phyloP scores from a whole-genome alignment of 768 basidiomycete genomes.

The Symmetrospora coprosmae region DNA sequence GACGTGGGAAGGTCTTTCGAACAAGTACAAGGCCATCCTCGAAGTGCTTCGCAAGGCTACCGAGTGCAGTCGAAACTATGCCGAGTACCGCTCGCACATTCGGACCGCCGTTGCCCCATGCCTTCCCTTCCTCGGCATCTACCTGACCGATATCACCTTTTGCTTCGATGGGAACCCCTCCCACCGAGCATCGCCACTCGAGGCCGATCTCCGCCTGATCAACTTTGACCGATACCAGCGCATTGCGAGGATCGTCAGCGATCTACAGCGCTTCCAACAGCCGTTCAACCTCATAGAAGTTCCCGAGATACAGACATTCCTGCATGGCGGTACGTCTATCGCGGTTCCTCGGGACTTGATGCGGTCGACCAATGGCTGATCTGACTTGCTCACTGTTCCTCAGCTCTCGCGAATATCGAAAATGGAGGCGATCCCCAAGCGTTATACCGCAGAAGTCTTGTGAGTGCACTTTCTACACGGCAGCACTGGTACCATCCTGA shows the following conservation, averaged over 20 bases:
- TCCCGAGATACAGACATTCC: constrained; percentile 58
- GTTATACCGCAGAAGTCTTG: constrained; percentile 8
- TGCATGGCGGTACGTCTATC: constrained; percentile 5
- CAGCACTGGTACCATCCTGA: not conserved
- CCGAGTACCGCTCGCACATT: constrained; percentile 75
- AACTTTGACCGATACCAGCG: constrained; percentile 90
- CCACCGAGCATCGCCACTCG: constrained; percentile 60
- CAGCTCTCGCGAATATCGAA: constrained; percentile 4
- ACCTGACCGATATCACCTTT: constrained; percentile 85
- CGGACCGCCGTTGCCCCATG: constrained; percentile 81
- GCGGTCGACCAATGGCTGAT: too few relatives aligned
- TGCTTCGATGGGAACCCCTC: constrained; percentile 89
- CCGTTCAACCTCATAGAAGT: constrained; percentile 76
- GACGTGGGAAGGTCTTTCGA: constrained; percentile 78
- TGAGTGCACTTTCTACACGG: too few relatives aligned
- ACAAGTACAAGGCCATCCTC: constrained; percentile 67
- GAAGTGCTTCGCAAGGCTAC: constrained; percentile 70
- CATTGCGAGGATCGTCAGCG: constrained; percentile 38
- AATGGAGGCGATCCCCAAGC: constrained; percentile 13
- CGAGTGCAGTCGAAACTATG: constrained; percentile 77
- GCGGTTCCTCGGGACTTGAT: too few relatives aligned
- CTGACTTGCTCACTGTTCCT: not conserved
- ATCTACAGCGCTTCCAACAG: constrained; percentile 84
- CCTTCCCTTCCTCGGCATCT: constrained; percentile 84
- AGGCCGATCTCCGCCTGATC: constrained; percentile 61